Conservation (phyloP, 1,139 yeast genomes). For the Saccharomyces pastorianus region DNA sequence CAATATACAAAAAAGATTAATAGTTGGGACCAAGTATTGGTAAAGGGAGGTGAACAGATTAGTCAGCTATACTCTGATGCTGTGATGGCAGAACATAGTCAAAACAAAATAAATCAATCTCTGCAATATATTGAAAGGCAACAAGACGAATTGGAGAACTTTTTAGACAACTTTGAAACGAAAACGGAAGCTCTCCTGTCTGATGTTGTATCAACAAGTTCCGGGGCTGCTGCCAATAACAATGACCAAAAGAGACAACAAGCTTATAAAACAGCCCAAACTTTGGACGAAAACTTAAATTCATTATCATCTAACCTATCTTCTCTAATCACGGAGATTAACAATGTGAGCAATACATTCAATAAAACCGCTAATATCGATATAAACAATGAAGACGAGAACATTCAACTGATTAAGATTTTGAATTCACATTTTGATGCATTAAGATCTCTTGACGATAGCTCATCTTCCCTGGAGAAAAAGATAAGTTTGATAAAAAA, state of each 20-base stretch:
- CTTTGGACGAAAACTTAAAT: slow-evolving; percentile 74
- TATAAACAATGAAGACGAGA: slow-evolving; percentile 27
- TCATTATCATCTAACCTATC: slow-evolving; percentile 66
- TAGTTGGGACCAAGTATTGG: slow-evolving; percentile 78
- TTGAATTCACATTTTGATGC: slow-evolving; percentile 86
- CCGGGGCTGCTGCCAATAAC: slow-evolving; percentile 22
- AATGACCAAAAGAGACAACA: slow-evolving; percentile 81
- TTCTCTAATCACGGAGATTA: slow-evolving; percentile 75
- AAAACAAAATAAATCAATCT: slow-evolving; percentile 79
- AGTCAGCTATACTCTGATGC: slow-evolving; percentile 72
- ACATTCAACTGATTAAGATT: slow-evolving; percentile 61
- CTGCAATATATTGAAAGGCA: slow-evolving; percentile 80
- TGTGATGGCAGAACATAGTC: slow-evolving; percentile 75
- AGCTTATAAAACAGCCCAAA: slow-evolving; percentile 83
- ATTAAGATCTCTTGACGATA: slow-evolving; percentile 74
- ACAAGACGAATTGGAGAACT: slow-evolving; percentile 79
- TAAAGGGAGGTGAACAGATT: slow-evolving; percentile 79
- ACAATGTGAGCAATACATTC: slow-evolving; percentile 75
- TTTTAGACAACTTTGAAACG: slow-evolving; percentile 76
- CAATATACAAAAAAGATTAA: slow-evolving; percentile 69
- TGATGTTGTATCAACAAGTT: slow-evolving; percentile 34
- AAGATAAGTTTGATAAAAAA: too few relatives aligned
- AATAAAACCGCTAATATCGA: slow-evolving; percentile 52
- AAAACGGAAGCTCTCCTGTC: slow-evolving; percentile 61
- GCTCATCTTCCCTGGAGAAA: slow-evolving; percentile 14